These are phyloP conservation scores for Pelargonium myrrhifolium DNA, from an alignment of 441 rosid genomes.

Conservation along the genomic window DNA sequence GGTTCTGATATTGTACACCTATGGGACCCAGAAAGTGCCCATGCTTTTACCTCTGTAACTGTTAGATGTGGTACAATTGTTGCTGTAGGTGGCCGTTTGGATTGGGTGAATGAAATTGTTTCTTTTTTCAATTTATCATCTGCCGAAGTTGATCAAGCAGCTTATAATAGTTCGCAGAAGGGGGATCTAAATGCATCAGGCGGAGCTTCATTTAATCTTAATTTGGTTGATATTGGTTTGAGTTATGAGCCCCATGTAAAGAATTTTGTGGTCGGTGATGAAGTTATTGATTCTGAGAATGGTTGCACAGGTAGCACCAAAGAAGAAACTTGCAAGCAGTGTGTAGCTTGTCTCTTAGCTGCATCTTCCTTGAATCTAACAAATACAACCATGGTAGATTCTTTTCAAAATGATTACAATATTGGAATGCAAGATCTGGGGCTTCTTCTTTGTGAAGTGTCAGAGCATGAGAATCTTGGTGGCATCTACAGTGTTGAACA, in stretches of 20 bases:
- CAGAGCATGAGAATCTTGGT: constrained; percentile 40
- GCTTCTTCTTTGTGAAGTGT: constrained; percentile 57
- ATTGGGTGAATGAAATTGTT: constrained; percentile 70
- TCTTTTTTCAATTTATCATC: constrained; percentile 65
- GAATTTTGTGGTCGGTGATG: constrained; percentile 24
- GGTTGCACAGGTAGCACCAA: constrained; percentile 17
- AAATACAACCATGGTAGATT: constrained; percentile 33
- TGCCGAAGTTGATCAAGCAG: constrained; percentile 29
- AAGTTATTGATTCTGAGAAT: constrained; percentile 33
- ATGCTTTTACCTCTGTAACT: constrained; percentile 50
- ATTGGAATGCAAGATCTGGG: constrained; percentile 81
- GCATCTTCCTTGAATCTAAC: constrained; percentile 75
- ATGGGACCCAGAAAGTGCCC: constrained; percentile 49
- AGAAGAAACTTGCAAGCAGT: constrained; percentile 25
- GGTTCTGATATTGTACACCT: constrained; percentile 75
- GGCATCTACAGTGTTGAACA: constrained; percentile 51
- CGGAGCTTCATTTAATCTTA: constrained; percentile 56
- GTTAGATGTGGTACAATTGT: constrained; percentile 75
- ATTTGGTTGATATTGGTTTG: constrained; percentile 79
- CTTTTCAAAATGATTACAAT: constrained; percentile 41
- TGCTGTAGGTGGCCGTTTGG: constrained; percentile 88
- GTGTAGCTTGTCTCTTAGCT: constrained; percentile 73
- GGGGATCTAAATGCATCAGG: constrained; percentile 31
- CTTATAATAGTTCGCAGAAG: constrained; percentile 29
- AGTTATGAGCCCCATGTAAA: constrained; percentile 77